Evolutionary conservation across 1,139 yeast genomes (phyloP), one percentile per base, ranked within the genome.

Genomic region (Kodamaea suecica): DNA sequence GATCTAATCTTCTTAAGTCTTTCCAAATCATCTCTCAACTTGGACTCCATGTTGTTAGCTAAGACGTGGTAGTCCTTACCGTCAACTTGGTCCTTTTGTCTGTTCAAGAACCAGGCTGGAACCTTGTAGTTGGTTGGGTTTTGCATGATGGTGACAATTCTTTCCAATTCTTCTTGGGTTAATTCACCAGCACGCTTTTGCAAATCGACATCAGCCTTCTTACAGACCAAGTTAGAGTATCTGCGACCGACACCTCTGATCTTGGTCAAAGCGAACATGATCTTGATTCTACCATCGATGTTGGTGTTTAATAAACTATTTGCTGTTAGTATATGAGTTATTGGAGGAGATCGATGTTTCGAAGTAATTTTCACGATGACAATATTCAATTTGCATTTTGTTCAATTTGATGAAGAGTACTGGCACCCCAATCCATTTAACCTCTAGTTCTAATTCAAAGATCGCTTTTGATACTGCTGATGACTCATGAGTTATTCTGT

Each of bases 221-320:
- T 94, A 82, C 97, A 94, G 69, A 92, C 96, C 79, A 94, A 81
- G 92, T 92, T 94, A 76, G 98, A 81, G 86, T 92, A 94, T 80
- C 99, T 95, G 78, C 97, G 95, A 78, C 98, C 98, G 68, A 94
- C 97, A 87, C 99, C 99, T 81, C 96, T 86, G 69, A 94, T 94
- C 78, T 90, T 86, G 83, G 98, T 90, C 79, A 94, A 81, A 73
- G 99, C 99, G 86, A 88, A 94, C 94, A 92, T 94, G 76, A 94
- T 84, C 85, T 94, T 94, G 82, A 90, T 90, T 87, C 95, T 88
- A 84, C 99, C 99, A 77, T 94, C 99, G 72, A 94, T 96, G 90
- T 94, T 94, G 80, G 99, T 94, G 86, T 94, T 92, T 80, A 92
- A 88, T 80, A 92, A 86, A 88, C 96, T 84, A 70, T 37, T 8